Evolutionary conservation across 1,284 basidiomycete species (phyloP).

Genomic region (Austropuccinia psidii): DNA sequence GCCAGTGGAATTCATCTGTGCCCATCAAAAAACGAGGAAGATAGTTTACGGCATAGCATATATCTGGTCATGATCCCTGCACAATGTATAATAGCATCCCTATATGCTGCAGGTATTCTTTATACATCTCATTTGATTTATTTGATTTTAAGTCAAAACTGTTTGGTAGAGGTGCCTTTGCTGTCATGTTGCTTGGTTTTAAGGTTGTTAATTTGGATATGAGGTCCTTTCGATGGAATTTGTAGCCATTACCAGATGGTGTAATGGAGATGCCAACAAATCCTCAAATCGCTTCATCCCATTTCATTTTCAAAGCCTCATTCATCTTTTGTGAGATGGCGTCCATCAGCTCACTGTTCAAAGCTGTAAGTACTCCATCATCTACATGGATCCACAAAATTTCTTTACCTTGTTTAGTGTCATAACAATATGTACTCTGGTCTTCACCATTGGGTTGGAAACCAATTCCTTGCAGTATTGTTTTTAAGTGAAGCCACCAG

Average conservation of each 20-base stretch:
- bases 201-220: not conserved
- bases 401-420: not conserved
- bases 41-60: too few species aligned
- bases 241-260: not conserved
- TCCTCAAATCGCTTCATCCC: not conserved
- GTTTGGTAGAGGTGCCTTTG: too few species aligned
- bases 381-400: constrained; percentile 19
- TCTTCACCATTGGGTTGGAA: not conserved
- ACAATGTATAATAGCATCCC: too few species aligned
- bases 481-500: not conserved
- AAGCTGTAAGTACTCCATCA: not conserved
- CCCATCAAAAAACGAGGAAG: too few species aligned
- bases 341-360: not conserved
- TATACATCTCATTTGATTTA: too few species aligned
- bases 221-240: not conserved
- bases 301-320: not conserved
- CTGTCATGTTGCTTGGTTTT: too few species aligned
- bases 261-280: not conserved
- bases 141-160: too few species aligned
- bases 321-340: too few species aligned
- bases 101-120: too few species aligned
- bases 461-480: not conserved
- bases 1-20: too few species aligned
- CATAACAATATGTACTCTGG: not conserved
- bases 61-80: too few species aligned